phyloP scores from a whole-genome alignment of 805 yeast species.

The Lachancea waltii region DNA sequence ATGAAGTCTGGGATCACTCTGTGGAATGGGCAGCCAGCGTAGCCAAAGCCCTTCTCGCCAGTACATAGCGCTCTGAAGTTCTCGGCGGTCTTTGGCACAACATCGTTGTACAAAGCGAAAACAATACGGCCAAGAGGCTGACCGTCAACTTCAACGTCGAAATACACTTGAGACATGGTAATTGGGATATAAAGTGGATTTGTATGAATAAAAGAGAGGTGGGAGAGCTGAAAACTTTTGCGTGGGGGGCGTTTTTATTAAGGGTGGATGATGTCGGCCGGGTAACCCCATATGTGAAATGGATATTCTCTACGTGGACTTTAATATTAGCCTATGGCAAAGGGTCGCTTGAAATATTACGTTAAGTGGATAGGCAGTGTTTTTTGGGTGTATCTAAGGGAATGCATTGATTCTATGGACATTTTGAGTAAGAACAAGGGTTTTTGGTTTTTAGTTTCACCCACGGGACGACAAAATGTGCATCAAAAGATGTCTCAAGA shows the following conservation, averaged over 20 bases:
- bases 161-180: constrained; percentile 64
- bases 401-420: no score
- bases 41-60: constrained; percentile 96
- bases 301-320: no score
- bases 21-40: constrained; percentile 88
- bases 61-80: constrained; percentile 93
- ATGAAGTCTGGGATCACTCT: constrained; percentile 95
- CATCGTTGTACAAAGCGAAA: constrained; percentile 84
- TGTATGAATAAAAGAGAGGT: background rate
- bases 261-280: background rate
- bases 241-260: background rate
- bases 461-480: no score
- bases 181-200: background rate
- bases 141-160: constrained; percentile 76
- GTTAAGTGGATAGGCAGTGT: no score
- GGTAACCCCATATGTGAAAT: background rate
- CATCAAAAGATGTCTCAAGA: no score
- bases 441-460: no score
- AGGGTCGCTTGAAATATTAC: no score
- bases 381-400: no score
- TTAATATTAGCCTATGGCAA: no score
- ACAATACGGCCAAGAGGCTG: constrained; percentile 73
- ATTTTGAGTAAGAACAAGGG: no score
- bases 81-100: constrained; percentile 92
- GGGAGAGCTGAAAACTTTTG: background rate